Percentiles rank a stretch among this genome's conserved stretches.
These are phyloP conservation scores for Sporisorium scitamineum DNA, from an alignment of 1,284 basidiomycete genomes.

Conservation along the genomic window DNA sequence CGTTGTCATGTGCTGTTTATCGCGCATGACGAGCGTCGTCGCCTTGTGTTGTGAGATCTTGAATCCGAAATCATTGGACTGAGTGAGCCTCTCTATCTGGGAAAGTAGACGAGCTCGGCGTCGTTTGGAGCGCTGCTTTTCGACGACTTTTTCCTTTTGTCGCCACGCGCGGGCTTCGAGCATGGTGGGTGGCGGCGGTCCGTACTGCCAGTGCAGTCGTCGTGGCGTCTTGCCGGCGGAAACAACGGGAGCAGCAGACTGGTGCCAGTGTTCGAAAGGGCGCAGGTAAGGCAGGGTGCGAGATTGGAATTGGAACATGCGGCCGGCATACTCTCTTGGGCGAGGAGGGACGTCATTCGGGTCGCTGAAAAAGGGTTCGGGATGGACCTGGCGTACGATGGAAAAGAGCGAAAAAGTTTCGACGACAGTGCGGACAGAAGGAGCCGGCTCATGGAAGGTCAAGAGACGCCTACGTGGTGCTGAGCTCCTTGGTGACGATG, in stretches of 20 bases:
- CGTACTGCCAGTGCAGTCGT: constrained; percentile 70
- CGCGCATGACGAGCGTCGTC: constrained; percentile 70
- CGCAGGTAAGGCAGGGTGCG: constrained; percentile 64
- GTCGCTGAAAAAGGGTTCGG: constrained; percentile 74
- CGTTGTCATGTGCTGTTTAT: constrained; percentile 82
- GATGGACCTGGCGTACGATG: constrained; percentile 78
- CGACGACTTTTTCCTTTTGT: constrained; percentile 30
- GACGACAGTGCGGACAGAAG: constrained; percentile 70
- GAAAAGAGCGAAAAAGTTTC: constrained; percentile 73
- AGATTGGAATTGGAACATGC: constrained; percentile 78
- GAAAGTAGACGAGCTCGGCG: constrained; percentile 38
- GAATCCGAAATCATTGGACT: constrained; percentile 75
- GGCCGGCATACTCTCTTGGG: constrained; percentile 83
- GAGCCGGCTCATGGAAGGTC: constrained; percentile 40
- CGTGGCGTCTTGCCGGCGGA: constrained; percentile 5
- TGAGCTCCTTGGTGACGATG: background rate
- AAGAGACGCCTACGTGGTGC: constrained; percentile 6
- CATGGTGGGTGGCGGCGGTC: constrained; percentile 52
- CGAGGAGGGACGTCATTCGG: constrained; percentile 78
- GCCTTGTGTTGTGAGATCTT: constrained; percentile 59
- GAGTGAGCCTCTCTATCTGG: constrained; percentile 83
- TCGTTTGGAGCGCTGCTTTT: constrained; percentile 31
- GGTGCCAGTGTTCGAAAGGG: constrained; percentile 64
- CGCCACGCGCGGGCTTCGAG: constrained; percentile 48
- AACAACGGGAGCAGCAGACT: constrained; percentile 2